Evolutionary conservation across 73 alveolate genomes (phyloP), one percentile per base, ranked within the genome.

Genomic region (Stentor coeruleus): DNA sequence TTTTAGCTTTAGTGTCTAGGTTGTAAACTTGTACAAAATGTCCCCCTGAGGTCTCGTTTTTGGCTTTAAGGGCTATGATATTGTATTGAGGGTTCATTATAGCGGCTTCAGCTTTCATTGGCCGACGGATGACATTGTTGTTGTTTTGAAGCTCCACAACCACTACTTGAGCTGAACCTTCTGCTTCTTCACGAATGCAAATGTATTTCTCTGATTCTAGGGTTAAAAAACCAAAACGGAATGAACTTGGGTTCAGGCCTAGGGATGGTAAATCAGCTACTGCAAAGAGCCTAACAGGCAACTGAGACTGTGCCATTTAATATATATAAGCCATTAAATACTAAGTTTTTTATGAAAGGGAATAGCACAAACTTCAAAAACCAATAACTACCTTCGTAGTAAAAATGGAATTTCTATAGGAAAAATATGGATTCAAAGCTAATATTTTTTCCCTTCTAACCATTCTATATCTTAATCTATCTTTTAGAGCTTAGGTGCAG

Each of bases 51-150:
- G 85, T 83, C 38, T 93, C 93, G 1, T 86, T 87, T 80, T 83
- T 89, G 28, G 99, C 99, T 85, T 98, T 88, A 82, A 96, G 91
- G 26, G 99, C 98, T 83, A 97, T 96, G 85, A 97, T 91, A 87
- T 94, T 93, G 85, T 90, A 84, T 59, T 92, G 72, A 38, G 98
- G 98, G 89, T 97, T 99, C 98, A 96, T 96, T 87, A 97, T 84
- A 35, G 95, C 97, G 20, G 95, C 95, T 38, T 97, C 99, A 57
- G 99, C 99, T 91, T 91, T 97, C 90, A 93, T 94, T 85, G 98
- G 96, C 92, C 95, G 94, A 82, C 99, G 93, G 40, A 93, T 87
- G 55, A 82, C 89, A n/a, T 83, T 55, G 91, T 79, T 87, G 38
- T 86, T 84, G 74, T 89, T 84, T 75, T 85, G 84, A 76, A 92